A percentile compares a stretch with the other conserved stretches of the same genome.
Evolutionary conservation across 176 grass and related monocot genomes (phyloP).

Genomic region (Juncus effusus): DNA sequence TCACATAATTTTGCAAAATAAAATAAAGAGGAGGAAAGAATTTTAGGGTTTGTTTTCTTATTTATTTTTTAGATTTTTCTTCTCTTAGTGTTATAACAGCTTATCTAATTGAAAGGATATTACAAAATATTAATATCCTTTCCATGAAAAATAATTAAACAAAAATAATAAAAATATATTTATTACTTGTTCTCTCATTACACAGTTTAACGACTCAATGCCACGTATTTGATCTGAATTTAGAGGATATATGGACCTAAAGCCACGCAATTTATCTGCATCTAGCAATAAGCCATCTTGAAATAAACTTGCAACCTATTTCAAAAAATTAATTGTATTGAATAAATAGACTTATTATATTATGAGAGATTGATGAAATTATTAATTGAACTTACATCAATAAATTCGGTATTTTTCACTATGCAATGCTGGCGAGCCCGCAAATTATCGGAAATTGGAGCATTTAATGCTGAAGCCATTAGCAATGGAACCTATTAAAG

Average conservation of each 20-base stretch:
- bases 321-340: not conserved
- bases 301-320: conserved; percentile 87
- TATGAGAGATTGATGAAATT: conserved; percentile 8
- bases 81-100: no score
- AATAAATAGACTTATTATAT: no score
- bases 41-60: no score
- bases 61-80: no score
- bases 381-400: conserved; percentile 57
- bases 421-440: conserved; percentile 66
- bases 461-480: conserved; percentile 91
- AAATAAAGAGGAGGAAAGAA: no score
- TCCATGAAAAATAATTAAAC: not conserved
- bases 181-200: conserved; percentile 93
- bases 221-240: conserved; percentile 44
- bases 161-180: not conserved
- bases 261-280: conserved; percentile 50
- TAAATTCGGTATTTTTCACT: conserved; percentile 97
- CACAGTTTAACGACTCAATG: conserved; percentile 75
- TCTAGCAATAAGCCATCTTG: conserved; percentile 96
- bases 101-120: no score
- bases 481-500: conserved; percentile 62
- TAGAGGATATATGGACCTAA: no score
- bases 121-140: not conserved
- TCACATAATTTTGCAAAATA: not conserved
- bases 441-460: conserved; percentile 49